These are phyloP conservation scores for Clarireedia homoeocarpa DNA, from an alignment of 2,329 filamentous ascomycete genomes.

Conservation along the genomic window DNA sequence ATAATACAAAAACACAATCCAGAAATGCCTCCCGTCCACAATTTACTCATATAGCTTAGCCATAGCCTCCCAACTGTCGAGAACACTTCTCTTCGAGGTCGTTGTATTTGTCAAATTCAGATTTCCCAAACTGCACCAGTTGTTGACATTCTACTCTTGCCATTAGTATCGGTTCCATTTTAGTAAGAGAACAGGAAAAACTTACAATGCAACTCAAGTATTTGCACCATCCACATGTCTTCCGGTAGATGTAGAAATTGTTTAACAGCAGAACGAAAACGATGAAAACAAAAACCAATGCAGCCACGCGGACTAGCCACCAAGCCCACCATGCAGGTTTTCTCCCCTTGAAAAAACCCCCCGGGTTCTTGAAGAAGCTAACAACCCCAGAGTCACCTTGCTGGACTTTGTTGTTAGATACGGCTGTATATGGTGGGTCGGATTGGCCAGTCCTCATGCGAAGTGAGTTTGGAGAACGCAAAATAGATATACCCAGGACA, in stretches of 20 bases:
- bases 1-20: background rate
- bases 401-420: conserved; percentile 38
- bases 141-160: conserved; percentile 66
- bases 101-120: conserved; percentile 15
- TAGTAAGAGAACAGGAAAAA: conserved; percentile 23
- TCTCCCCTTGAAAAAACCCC: conserved; percentile 82
- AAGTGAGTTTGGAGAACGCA: conserved; percentile 80
- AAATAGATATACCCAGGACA: conserved; percentile 73
- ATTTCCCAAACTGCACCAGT: conserved; percentile 52
- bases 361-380: conserved; percentile 51
- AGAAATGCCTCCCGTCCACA: background rate
- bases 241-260: conserved; percentile 80
- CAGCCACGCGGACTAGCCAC: conserved; percentile 80
- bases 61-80: conserved; percentile 21
- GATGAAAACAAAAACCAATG: conserved; percentile 71
- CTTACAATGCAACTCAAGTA: conserved; percentile 88
- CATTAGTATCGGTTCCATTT: conserved; percentile 4
- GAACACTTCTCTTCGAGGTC: conserved; percentile 18
- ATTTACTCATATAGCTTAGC: conserved; percentile 15
- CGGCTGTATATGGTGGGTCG: conserved; percentile 61
- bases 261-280: conserved; percentile 80
- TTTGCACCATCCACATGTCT: conserved; percentile 86
- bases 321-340: conserved; percentile 96
- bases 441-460: conserved; percentile 66
- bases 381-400: conserved; percentile 22